Conservation (phyloP, 306 rosid species). For the Cucumis sativus region DNA sequence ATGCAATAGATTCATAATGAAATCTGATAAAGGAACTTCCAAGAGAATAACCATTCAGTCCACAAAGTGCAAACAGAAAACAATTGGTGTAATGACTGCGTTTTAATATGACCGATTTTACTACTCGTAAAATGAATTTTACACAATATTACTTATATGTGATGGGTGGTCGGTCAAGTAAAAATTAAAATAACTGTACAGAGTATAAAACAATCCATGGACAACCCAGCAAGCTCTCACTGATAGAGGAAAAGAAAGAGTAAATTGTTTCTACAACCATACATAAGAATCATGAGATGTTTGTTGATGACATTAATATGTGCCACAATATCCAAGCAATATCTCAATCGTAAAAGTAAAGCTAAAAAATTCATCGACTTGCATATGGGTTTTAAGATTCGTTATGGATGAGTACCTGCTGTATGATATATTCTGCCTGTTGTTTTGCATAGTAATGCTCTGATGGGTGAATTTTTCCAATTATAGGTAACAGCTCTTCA, state of each 20-base stretch:
- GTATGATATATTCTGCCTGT: constrained; percentile 78
- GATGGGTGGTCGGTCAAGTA: background rate
- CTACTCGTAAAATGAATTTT: background rate
- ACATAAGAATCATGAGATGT: background rate
- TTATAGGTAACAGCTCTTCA: constrained; percentile 59
- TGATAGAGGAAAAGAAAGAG: background rate
- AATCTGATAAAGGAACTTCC: too few relatives aligned
- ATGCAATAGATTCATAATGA: background rate
- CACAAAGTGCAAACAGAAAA: background rate
- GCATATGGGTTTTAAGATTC: background rate
- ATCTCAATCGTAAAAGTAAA: background rate
- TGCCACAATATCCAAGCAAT: background rate
- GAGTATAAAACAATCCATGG: background rate
- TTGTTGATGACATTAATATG: background rate
- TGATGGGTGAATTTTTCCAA: constrained; percentile 91
- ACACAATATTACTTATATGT: background rate
- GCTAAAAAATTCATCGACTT: too few relatives aligned
- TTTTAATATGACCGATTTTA: background rate
- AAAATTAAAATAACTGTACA: background rate
- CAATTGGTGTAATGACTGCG: background rate
- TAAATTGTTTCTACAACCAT: background rate
- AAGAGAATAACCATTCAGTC: too few relatives aligned
- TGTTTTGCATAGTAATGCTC: constrained; percentile 92
- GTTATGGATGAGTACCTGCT: constrained; percentile 50
- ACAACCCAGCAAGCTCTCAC: background rate